Percentiles rank a stretch among this genome's conserved stretches.
Evolutionary conservation across 78 protist species (phyloP).

Genomic region (Dictyostelium intermedium): DNA sequence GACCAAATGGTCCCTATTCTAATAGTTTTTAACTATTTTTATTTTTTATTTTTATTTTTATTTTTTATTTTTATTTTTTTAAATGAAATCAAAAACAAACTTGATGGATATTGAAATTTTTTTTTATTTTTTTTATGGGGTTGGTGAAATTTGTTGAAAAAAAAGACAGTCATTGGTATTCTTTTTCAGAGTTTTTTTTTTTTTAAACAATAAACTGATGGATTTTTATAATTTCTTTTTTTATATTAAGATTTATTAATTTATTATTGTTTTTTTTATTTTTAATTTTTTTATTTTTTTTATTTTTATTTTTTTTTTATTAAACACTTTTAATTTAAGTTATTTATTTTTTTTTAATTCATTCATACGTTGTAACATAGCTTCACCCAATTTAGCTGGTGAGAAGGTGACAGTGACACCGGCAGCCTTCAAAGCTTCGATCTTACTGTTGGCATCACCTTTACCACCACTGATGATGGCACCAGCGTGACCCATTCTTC

Average conservation of each 20-base stretch:
- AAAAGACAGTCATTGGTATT: too few relatives aligned
- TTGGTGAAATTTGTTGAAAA: too few relatives aligned
- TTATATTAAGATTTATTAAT: too few relatives aligned
- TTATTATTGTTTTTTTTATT: not conserved
- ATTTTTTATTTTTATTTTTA: too few relatives aligned
- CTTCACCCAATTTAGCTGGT: slow-evolving; percentile 94
- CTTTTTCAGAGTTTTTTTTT: too few relatives aligned
- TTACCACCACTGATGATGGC: slow-evolving; percentile 99
- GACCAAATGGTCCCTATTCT: too few relatives aligned
- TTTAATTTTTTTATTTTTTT: not conserved
- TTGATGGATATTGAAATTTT: too few relatives aligned
- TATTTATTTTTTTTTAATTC: not conserved
- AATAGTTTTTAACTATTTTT: too few relatives aligned
- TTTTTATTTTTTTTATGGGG: too few relatives aligned
- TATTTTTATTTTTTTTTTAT: not conserved
- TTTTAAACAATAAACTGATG: too few relatives aligned
- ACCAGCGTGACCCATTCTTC: slow-evolving; percentile 99
- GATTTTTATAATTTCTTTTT: not conserved
- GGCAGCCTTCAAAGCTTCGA: slow-evolving; percentile 91
- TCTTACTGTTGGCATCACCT: slow-evolving; percentile 98
- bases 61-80: too few relatives aligned
- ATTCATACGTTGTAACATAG: slow-evolving; percentile 85
- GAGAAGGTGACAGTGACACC: slow-evolving; percentile 91
- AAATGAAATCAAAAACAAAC: too few relatives aligned
- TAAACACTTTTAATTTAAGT: not conserved